Percentiles rank a stretch among this genome's conserved stretches.
These are phyloP conservation scores for Omphalotus guepiniiformis DNA, from an alignment of 768 basidiomycete genomes.

Conservation along the genomic window DNA sequence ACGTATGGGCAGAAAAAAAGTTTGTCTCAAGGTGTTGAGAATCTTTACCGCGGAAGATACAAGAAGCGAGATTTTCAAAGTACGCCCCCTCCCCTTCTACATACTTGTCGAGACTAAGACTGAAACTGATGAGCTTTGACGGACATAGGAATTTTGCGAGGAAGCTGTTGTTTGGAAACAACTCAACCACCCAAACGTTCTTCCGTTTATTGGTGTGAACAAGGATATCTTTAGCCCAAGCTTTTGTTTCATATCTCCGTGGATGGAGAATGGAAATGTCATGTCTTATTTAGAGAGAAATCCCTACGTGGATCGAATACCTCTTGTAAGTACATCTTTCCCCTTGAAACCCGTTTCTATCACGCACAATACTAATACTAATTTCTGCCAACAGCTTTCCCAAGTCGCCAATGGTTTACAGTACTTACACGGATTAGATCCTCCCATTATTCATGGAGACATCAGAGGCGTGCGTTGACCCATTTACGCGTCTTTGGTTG, in stretches of 20 bases:
- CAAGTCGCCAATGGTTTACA: slow-evolving; percentile 4
- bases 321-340: neutral
- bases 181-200: slow-evolving; percentile 15
- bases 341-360: neutral
- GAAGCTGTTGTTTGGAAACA: slow-evolving; percentile 21
- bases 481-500: neutral
- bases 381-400: neutral
- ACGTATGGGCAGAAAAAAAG: neutral
- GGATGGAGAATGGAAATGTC: slow-evolving; percentile 23
- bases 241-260: slow-evolving; percentile 21
- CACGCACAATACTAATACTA: neutral
- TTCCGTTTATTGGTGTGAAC: slow-evolving; percentile 19
- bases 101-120: neutral
- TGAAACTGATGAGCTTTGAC: neutral
- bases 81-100: neutral
- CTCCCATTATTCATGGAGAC: slow-evolving; percentile 7
- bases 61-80: slow-evolving; percentile 2
- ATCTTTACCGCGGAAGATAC: slow-evolving; percentile 2
- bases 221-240: slow-evolving; percentile 14
- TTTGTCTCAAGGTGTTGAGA: slow-evolving; percentile 11
- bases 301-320: slow-evolving; percentile 2
- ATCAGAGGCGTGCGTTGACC: slow-evolving; percentile 3
- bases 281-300: slow-evolving; percentile 16
- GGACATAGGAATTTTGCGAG: slow-evolving; percentile 18
- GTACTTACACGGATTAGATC: slow-evolving; percentile 7